Evolutionary conservation across 108 stramenopile species (phyloP).

Genomic region (Cyclostephanos invisitatus): DNA sequence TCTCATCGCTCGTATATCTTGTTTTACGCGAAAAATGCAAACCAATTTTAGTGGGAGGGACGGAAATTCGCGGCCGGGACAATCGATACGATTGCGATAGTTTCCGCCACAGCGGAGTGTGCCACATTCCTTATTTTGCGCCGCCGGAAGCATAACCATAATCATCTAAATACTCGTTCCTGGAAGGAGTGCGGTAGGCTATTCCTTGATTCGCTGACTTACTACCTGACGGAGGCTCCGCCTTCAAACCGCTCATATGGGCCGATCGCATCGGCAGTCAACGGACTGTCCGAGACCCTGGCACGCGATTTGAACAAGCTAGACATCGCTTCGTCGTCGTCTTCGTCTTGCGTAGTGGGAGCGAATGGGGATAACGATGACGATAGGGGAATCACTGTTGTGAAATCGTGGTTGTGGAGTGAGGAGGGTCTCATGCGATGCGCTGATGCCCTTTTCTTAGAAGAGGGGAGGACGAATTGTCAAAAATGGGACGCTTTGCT

Average conservation of each 20-base stretch:
- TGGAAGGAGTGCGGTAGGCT: constrained; percentile 26
- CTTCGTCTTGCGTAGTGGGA: neutral
- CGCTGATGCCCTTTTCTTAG: constrained; percentile 4
- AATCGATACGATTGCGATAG: constrained; percentile 55
- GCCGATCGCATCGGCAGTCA: constrained; percentile 18
- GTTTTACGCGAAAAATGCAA: neutral
- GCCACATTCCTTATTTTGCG: constrained; percentile 62
- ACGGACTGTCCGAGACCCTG: constrained; percentile 36
- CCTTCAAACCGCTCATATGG: constrained; percentile 4
- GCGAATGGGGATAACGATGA: constrained; percentile 9
- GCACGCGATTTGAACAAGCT: constrained; percentile 34
- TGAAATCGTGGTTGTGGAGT: constrained; percentile 43
- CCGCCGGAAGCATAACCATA: constrained; percentile 5
- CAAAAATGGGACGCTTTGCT: constrained; percentile 14
- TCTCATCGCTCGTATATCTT: neutral
- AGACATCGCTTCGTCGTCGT: constrained; percentile 17
- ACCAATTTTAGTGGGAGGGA: constrained; percentile 62
- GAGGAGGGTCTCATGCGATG: constrained; percentile 24
- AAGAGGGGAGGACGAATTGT: constrained; percentile 15
- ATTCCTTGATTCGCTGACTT: constrained; percentile 34
- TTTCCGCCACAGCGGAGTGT: constrained; percentile 69
- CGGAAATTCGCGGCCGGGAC: constrained; percentile 46
- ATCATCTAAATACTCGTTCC: constrained; percentile 8
- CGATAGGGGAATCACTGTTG: constrained; percentile 24
- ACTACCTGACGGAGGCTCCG: constrained; percentile 35